Percentiles rank a stretch among this genome's conserved stretches.
These are phyloP conservation scores for Penicillium canariense DNA, from an alignment of 495 filamentous ascomycete species.

Conservation along the genomic window DNA sequence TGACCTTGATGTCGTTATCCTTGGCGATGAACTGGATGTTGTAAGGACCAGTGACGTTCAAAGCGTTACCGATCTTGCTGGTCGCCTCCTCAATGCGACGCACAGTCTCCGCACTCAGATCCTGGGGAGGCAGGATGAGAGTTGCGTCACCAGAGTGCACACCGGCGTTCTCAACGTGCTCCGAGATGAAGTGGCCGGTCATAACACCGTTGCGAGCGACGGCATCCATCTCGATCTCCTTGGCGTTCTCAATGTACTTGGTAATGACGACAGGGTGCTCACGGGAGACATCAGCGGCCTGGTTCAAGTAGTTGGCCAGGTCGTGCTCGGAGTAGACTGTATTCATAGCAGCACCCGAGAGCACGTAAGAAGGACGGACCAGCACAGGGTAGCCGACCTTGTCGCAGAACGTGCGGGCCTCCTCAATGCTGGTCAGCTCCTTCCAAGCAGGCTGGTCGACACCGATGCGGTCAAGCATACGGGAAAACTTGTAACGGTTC, in stretches of 20 bases:
- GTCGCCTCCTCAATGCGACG: constrained; percentile 91
- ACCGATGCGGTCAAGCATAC: constrained; percentile 89
- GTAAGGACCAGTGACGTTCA: constrained; percentile 95
- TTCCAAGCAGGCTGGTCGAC: constrained; percentile 98
- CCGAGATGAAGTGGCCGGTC: constrained; percentile 90
- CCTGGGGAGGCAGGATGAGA: constrained; percentile 92
- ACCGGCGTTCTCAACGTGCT: constrained; percentile 96
- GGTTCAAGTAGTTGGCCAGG: constrained; percentile 84
- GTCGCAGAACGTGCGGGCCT: constrained; percentile 80
- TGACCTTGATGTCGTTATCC: constrained; percentile 98
- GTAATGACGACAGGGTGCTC: constrained; percentile 99
- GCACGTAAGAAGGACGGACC: constrained; percentile 93
- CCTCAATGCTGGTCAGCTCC: constrained; percentile 87
- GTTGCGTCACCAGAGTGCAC: constrained; percentile 98
- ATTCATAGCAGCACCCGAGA: constrained; percentile 98
- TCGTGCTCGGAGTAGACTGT: constrained; percentile 93
- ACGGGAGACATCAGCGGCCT: constrained; percentile 87
- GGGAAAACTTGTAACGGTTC: constrained; percentile 98
- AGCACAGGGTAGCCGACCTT: constrained; percentile 91
- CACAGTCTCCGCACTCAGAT: constrained; percentile 86
- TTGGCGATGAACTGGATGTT: constrained; percentile 99
- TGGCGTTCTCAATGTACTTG: constrained; percentile 96
- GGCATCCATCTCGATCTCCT: constrained; percentile 97
- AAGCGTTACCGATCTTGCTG: constrained; percentile 87
- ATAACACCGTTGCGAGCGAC: constrained; percentile 85